A percentile compares a stretch with the other conserved stretches of the same genome.
Evolutionary conservation across 495 filamentous ascomycete species (phyloP).

Genomic region (Sporormia fimetaria): DNA sequence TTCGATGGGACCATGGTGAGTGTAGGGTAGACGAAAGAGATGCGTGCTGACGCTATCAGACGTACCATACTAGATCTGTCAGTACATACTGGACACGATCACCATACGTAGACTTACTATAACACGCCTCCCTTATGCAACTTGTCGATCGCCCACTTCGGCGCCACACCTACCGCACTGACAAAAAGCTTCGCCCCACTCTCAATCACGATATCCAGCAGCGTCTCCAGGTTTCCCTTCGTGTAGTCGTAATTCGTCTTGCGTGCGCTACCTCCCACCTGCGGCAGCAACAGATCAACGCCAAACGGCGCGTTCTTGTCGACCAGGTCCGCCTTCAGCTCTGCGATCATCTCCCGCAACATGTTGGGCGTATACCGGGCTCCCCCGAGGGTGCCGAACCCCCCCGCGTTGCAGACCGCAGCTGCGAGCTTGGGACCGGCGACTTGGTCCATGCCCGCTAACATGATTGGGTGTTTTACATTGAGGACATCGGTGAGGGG

Average conservation of each 20-base stretch:
- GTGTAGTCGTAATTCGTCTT: conserved; percentile 27
- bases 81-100: too few species aligned
- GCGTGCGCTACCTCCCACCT: conserved; percentile 21
- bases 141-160: conserved; percentile 21
- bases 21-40: too few species aligned
- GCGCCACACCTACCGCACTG: conserved; percentile 24
- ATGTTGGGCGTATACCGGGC: conserved; percentile 18
- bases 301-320: conserved; percentile 23
- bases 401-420: conserved; percentile 24
- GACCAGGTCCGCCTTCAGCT: conserved; percentile 14
- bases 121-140: conserved; percentile 16
- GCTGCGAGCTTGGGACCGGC: conserved; percentile 19
- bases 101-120: conserved; percentile 1
- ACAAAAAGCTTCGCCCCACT: conserved; percentile 26
- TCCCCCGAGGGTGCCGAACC: conserved; percentile 20
- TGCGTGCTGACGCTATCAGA: too few species aligned
- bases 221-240: conserved; percentile 18
- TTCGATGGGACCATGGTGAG: too few species aligned
- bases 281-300: conserved; percentile 22
- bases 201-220: conserved; percentile 25
- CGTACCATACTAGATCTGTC: too few species aligned
- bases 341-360: conserved; percentile 23
- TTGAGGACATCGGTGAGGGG: conserved; percentile 16
- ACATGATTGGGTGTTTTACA: conserved; percentile 23
- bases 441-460: conserved; percentile 22